A percentile compares a stretch with the other conserved stretches of the same genome.
Evolutionary conservation across 768 basidiomycete genomes (phyloP).

Genomic region (Artomyces pyxidatus): DNA sequence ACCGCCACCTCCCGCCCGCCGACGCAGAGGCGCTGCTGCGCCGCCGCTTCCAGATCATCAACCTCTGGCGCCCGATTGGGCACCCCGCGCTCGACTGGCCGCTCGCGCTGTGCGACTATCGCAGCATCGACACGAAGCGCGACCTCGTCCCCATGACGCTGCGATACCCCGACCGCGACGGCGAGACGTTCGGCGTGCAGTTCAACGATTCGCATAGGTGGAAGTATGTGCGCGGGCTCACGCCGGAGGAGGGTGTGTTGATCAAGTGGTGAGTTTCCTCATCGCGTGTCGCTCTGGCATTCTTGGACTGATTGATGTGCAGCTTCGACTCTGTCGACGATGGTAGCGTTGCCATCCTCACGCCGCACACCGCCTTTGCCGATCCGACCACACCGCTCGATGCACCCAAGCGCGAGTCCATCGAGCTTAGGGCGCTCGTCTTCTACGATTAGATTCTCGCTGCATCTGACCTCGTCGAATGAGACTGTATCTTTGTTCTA

Average conservation of each 20-base stretch:
- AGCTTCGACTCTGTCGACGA: constrained; percentile 29
- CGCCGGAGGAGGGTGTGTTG: constrained; percentile 36
- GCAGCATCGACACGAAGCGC: constrained; percentile 28
- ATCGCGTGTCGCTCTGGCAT: background rate
- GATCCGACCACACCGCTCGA: constrained; percentile 45
- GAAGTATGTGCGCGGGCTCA: constrained; percentile 38
- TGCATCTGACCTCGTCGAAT: too few relatives aligned
- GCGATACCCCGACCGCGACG: constrained; percentile 33
- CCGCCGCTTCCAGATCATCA: constrained; percentile 44
- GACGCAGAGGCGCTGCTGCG: constrained; percentile 32
- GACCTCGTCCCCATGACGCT: constrained; percentile 33
- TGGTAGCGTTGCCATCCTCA: constrained; percentile 43
- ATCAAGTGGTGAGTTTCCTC: constrained; percentile 36
- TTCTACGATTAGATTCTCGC: constrained; percentile 61
- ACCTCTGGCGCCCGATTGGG: constrained; percentile 46
- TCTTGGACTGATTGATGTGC: background rate
- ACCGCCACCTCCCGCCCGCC: constrained; percentile 32
- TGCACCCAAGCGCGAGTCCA: constrained; percentile 45
- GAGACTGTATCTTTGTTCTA: too few relatives aligned
- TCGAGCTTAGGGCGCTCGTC: constrained; percentile 56
- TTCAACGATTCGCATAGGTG: constrained; percentile 33
- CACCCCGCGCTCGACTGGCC: constrained; percentile 40
- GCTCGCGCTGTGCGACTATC: constrained; percentile 40
- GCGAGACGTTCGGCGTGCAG: constrained; percentile 34
- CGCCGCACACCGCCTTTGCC: constrained; percentile 56